phyloP scores from a whole-genome alignment of 1,284 basidiomycete species.

The Fomitiporia mediterranea region DNA sequence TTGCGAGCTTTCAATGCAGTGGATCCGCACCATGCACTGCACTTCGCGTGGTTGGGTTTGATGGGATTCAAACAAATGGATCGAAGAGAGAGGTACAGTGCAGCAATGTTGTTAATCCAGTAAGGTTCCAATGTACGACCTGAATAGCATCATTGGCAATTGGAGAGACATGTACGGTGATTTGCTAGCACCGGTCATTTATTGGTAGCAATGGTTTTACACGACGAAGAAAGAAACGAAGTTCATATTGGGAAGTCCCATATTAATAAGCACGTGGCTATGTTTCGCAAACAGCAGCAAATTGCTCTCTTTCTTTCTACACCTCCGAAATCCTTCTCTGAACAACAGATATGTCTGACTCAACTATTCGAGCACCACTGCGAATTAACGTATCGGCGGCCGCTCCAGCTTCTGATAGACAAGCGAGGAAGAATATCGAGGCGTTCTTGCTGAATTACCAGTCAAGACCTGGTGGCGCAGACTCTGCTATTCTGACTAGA shows the following conservation, averaged over 20 bases:
- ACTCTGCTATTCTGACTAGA: constrained; percentile 9
- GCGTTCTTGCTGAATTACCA: constrained; percentile 25
- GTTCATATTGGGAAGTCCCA: no score
- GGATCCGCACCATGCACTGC: constrained; percentile 30
- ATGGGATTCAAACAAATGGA: constrained; percentile 23
- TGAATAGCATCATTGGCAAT: no score
- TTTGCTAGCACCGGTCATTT: no score
- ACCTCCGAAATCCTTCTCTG: background rate
- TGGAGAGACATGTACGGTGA: no score
- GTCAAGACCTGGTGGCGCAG: constrained; percentile 21
- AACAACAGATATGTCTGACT: constrained; percentile 10
- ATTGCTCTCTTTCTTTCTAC: no score
- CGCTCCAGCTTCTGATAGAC: constrained; percentile 24
- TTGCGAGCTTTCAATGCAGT: constrained; percentile 31
- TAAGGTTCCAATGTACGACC: constrained; percentile 30
- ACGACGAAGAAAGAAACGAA: no score
- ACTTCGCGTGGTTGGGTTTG: constrained; percentile 27
- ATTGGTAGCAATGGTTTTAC: no score
- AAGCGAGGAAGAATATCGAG: constrained; percentile 24
- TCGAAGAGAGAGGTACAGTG: constrained; percentile 24
- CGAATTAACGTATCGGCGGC: background rate
- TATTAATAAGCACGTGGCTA: no score
- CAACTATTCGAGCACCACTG: constrained; percentile 5
- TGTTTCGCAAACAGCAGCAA: no score
- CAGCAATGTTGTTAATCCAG: constrained; percentile 26